Base-by-base conservation (phyloP, 106 monocot genomes). In the Acanthochlamys bracteata region DNA sequence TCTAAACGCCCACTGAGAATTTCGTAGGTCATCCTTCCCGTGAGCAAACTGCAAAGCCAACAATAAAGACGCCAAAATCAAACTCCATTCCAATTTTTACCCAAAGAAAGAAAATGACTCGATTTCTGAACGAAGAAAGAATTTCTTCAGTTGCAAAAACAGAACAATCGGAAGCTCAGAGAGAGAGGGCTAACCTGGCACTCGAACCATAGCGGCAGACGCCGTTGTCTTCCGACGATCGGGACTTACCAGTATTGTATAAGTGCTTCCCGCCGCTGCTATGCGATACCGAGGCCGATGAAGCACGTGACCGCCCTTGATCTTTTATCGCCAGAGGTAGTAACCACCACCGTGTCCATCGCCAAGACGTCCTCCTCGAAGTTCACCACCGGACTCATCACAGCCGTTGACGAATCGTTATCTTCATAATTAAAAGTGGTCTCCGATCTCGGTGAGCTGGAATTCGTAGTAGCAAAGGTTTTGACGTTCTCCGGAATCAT, bases 341-440 rank as follows among this genome's bases (percentile, higher is more conserved):
- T 49, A 11, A 76, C 64, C 57, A 76, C 64, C 11, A 76, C 70
- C 40, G 69, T 69, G 55, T 76, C 76, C 71, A 77, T 77, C 49
- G 70, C 76, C 49, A 76, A 40, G 59, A 70, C 76, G 39, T 70
- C 76, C 70, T 70, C 76, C 76, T 65, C 70, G 59, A 70, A 57
- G 63, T 51, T 65, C 65, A 70, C 49, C 64, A 51, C 33, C 1
- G 33, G 33, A 33, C 33, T 33, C 33, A 33, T 33, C 1, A 33
- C 33, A 33, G 6, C 33, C 33, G 33, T 33, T 6, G 33, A 33
- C 33, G 33, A 33, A 33, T 33, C 33, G 33, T 33, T 6, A 33
- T 33, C 33, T 33, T 33, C 33, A 33, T 6, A 33, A 33, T 1
- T 6, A 33, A 33, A 1, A 3, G 33, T 33, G 33, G 33, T 33